Conservation (phyloP, 2,329 filamentous ascomycete genomes). For the Dendrostoma leiphaemia region DNA sequence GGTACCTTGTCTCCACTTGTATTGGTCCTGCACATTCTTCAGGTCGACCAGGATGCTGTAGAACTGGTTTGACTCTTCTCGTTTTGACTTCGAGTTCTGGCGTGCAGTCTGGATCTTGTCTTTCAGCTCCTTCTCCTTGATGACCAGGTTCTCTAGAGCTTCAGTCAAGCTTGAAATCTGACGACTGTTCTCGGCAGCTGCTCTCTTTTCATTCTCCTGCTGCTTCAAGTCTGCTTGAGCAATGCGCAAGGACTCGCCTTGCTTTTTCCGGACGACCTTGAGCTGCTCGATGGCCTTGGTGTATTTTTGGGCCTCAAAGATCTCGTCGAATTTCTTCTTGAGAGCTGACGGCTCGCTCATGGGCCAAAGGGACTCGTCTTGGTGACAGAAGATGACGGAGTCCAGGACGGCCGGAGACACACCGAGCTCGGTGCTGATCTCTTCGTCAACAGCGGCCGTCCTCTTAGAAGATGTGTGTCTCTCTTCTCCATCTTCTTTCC, state of each 20-base stretch:
- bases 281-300: slow-evolving; percentile 97
- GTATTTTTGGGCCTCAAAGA: slow-evolving; percentile 96
- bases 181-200: slow-evolving; percentile 66
- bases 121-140: slow-evolving; percentile 59
- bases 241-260: slow-evolving; percentile 71
- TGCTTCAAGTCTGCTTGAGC: slow-evolving; percentile 74
- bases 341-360: slow-evolving; percentile 82
- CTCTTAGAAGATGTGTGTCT: slow-evolving; percentile 75
- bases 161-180: slow-evolving; percentile 58
- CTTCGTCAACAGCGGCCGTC: slow-evolving; percentile 75
- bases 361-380: slow-evolving; percentile 96
- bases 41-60: slow-evolving; percentile 73
- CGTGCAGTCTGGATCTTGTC: slow-evolving; percentile 45
- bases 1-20: slow-evolving; percentile 66
- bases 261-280: slow-evolving; percentile 79
- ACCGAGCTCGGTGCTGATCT: slow-evolving; percentile 83
- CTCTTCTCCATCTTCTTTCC: slow-evolving; percentile 78
- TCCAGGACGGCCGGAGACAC: slow-evolving; percentile 89
- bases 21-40: slow-evolving; percentile 72
- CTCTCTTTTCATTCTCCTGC: slow-evolving; percentile 79
- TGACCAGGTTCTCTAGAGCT: slow-evolving; percentile 43
- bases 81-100: slow-evolving; percentile 60
- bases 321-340: slow-evolving; percentile 95
- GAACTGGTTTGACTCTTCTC: slow-evolving; percentile 70
- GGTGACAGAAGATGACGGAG: slow-evolving; percentile 96